Percentiles rank a stretch among this genome's conserved stretches.
These are phyloP conservation scores for Uronychia setigera DNA, from an alignment of 73 alveolate species.

Conservation along the genomic window DNA sequence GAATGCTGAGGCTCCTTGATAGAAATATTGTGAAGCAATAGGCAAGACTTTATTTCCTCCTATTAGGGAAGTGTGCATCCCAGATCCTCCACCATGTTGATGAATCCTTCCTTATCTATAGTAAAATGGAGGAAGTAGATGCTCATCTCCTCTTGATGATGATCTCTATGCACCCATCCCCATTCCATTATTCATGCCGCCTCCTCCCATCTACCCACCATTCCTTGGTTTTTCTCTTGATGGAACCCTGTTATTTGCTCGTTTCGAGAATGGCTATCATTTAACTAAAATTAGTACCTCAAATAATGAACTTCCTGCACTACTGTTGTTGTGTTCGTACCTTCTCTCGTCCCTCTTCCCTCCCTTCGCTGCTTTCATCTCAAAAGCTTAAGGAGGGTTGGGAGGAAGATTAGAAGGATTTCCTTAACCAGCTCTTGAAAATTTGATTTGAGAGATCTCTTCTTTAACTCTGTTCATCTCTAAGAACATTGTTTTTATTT, in stretches of 20 bases:
- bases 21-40: too few relatives aligned
- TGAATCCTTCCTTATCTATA: background rate
- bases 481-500: slow-evolving; percentile 64
- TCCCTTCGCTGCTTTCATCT: background rate
- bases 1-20: too few relatives aligned
- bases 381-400: background rate
- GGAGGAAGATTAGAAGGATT: background rate
- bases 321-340: slow-evolving; percentile 24
- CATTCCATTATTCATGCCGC: background rate
- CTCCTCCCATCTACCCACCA: too few relatives aligned
- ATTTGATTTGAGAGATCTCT: slow-evolving; percentile 15
- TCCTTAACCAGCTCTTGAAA: background rate
- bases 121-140: background rate
- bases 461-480: slow-evolving; percentile 64
- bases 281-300: background rate
- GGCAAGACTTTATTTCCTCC: too few relatives aligned
- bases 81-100: too few relatives aligned
- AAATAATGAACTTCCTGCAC: slow-evolving; percentile 18
- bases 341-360: slow-evolving; percentile 12
- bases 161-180: background rate
- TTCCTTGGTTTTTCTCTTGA: background rate
- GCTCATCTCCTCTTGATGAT: background rate
- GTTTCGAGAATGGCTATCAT: background rate
- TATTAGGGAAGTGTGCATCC: too few relatives aligned
- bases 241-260: background rate